Evolutionary conservation across 257 asterid genomes (phyloP), one percentile per base, ranked within the genome.

Genomic region (Apocynum venetum): DNA sequence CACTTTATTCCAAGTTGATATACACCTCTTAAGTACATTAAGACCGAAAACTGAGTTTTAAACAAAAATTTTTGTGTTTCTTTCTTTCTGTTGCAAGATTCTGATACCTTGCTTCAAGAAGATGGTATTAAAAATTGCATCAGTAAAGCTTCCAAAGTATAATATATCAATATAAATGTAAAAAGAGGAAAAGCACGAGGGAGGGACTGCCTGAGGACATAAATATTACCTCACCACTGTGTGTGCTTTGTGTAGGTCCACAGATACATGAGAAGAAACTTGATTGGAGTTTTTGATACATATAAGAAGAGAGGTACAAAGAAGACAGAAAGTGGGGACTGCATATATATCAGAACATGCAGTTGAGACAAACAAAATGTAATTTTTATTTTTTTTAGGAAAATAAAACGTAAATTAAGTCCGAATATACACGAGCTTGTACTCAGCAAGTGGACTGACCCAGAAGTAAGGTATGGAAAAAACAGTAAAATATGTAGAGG

Each of bases 1-100:
- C 81, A 77, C 87, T 84, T 84, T 84, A 78, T 84, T 84, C 84
- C 77, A 73, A 63, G 55, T 65, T 75, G 84, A 78, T 80, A 70
- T 75, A 52, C 68, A 69, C 81, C 82, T 80, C 78, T 71, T 65
- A 76, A 71, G 70, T 55, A 79, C 49, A 56, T 65, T 67, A 60
- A 40, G 74, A 76, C 84, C 84, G 71, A 65, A 76, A 52, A 77
- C 8, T 40, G 63, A 49, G 69, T 72, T 76, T 72, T 69, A 76
- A 60, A 31, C 75, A 46, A 68, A 56, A 74, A 4, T 74, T 51
- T 75, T 38, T 38, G 15, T 52, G 25, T 71, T 69, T 67, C 35
- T 66, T 52, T 17, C 53, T 19, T 74, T 68, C 57, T 51, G 78
- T 49, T 40, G 64, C 64, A 67, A 81, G 82, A 81, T 77, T 77